Conservation (phyloP, 495 filamentous ascomycete species). For the Penicillium odoratum region DNA sequence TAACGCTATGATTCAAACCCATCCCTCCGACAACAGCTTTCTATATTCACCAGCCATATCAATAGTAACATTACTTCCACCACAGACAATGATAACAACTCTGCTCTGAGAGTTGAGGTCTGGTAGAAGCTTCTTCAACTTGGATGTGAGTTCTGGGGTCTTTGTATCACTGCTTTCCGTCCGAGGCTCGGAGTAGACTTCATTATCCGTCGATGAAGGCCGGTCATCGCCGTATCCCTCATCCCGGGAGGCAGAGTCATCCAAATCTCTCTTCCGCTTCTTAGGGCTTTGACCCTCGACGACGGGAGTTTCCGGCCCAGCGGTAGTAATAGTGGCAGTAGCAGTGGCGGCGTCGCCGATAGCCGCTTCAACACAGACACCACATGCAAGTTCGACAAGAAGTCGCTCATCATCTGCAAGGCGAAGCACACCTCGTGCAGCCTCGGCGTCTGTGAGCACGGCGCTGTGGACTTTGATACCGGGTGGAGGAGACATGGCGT, state of each 20-base stretch:
- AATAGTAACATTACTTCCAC: slow-evolving; percentile 72
- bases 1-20: slow-evolving; percentile 22
- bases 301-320: slow-evolving; percentile 15
- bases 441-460: slow-evolving; percentile 77
- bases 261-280: slow-evolving; percentile 38
- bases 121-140: slow-evolving; percentile 62
- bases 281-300: slow-evolving; percentile 22
- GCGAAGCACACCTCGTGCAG: slow-evolving; percentile 69
- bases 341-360: slow-evolving; percentile 36
- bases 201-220: slow-evolving; percentile 34
- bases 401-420: slow-evolving; percentile 82
- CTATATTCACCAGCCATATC: slow-evolving; percentile 65
- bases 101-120: slow-evolving; percentile 58
- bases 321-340: slow-evolving; percentile 1
- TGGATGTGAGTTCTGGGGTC: slow-evolving; percentile 33
- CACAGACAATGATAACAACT: slow-evolving; percentile 85
- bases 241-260: slow-evolving; percentile 24
- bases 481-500: slow-evolving; percentile 45
- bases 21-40: slow-evolving; percentile 45
- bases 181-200: slow-evolving; percentile 30
- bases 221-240: slow-evolving; percentile 47
- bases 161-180: slow-evolving; percentile 13
- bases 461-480: slow-evolving; percentile 57
- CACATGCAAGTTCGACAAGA: slow-evolving; percentile 81
- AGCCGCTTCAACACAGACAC: slow-evolving; percentile 68